Evolutionary conservation across 2,329 filamentous ascomycete species (phyloP), one percentile per base, ranked within the genome.

Genomic region (Calonectria naviculata): DNA sequence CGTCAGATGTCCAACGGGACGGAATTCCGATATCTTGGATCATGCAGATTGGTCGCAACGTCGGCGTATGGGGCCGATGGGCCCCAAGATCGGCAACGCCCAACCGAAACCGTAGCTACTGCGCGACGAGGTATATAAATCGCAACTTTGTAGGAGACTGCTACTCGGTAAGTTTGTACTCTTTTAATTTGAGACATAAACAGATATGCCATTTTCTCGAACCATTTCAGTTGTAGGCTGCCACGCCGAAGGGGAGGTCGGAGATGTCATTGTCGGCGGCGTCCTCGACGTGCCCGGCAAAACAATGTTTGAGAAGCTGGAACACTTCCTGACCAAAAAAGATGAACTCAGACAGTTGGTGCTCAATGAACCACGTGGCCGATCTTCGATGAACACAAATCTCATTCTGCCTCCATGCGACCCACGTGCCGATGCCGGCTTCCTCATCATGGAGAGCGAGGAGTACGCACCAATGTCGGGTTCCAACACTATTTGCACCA

Each of bases 261-360:
- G 87, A 61, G 86, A 89, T 74, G 87, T 88, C 15, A 83, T 88
- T 54, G 81, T 84, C 13, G 85, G 85, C 19, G 87, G 86, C 21
- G 84, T 88, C 3, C 80, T 85, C 1, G 85, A 88, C 38, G 79
- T 82, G 1, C 77, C 81, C 2, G 83, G 82, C 13, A 82, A 82
- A 36, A 87, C 84, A 21, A 87, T 88, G 86, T 85, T 81, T 68
- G 85, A 87, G 5, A 88, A 88, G 72, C 75, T 88, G 21, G 73
- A 81, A 4, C 78, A 87, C 73, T 85, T 87, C 71, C 5, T 31
- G 70, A 78, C 76, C 5, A 78, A 86, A 34, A 78, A 82, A 8
- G 85, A 87, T 65, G 67, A 80, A 24, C 70, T 86, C 1, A 83
- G 86, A 3, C 78, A 85, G 41, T 76, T 87, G 6, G 75, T 87